A percentile compares a stretch with the other conserved stretches of the same genome.
These are phyloP conservation scores for Neurospora sp. DNA, from an alignment of 495 filamentous ascomycete genomes.

Conservation along the genomic window DNA sequence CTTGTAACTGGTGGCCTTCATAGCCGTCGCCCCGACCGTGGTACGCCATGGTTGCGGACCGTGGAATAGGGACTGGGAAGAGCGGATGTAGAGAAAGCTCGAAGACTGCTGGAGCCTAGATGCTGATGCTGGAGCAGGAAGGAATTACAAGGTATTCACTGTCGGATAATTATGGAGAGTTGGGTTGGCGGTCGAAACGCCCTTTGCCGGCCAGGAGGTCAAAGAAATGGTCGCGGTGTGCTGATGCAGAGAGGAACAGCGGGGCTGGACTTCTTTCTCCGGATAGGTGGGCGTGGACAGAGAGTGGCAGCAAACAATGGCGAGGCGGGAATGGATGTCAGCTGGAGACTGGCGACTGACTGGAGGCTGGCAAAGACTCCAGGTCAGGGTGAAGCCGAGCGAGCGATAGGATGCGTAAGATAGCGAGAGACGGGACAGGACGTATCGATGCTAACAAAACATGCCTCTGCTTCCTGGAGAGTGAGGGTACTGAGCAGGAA, in stretches of 20 bases:
- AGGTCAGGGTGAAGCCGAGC: neutral
- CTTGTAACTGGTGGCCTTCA: constrained; percentile 56
- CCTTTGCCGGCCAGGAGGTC: neutral
- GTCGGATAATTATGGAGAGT: neutral
- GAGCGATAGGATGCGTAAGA: neutral
- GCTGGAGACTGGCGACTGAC: neutral
- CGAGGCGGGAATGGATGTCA: neutral
- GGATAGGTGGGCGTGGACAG: neutral
- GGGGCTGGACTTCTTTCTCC: neutral
- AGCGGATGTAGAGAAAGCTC: neutral
- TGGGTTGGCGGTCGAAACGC: neutral
- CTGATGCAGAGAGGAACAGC: neutral
- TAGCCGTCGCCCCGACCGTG: constrained; percentile 40
- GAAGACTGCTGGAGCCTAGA: neutral
- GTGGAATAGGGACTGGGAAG: neutral
- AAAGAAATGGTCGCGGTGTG: neutral
- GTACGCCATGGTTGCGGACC: constrained; percentile 36
- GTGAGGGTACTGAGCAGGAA: constrained; percentile 7
- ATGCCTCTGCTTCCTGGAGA: neutral
- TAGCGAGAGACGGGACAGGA: neutral
- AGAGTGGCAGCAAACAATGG: neutral
- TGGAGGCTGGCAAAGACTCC: neutral
- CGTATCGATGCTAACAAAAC: neutral
- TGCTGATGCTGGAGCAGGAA: neutral
- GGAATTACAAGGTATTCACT: neutral